phyloP scores from a whole-genome alignment of 371 early-diverging fungal genomes.

The Mortierella sp. region DNA sequence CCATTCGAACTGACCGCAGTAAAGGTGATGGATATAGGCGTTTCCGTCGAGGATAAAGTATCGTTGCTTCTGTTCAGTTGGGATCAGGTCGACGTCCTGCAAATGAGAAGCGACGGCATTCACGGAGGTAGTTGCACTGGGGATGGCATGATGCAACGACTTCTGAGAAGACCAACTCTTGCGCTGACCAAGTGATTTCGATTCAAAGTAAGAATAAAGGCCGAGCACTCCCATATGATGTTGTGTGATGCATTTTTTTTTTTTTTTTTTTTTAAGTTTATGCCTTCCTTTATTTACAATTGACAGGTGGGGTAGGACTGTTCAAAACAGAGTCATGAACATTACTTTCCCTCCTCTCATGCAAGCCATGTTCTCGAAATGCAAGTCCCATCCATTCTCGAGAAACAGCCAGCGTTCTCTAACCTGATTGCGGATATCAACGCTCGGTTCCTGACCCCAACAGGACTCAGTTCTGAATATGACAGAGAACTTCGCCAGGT shows the following conservation, averaged over 20 bases:
- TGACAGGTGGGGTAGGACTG: not conserved
- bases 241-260: not conserved
- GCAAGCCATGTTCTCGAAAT: not conserved
- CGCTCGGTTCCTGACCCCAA: slow-evolving; percentile 27
- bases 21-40: slow-evolving; percentile 69
- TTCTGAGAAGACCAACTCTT: slow-evolving; percentile 29
- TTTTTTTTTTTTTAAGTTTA: too few relatives aligned
- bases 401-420: slow-evolving; percentile 55
- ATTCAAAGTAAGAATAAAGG: slow-evolving; percentile 48
- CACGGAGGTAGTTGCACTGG: not conserved
- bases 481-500: slow-evolving; percentile 34
- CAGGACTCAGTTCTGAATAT: slow-evolving; percentile 31
- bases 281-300: too few relatives aligned
- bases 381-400: slow-evolving; percentile 3
- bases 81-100: not conserved
- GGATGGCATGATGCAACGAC: not conserved
- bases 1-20: slow-evolving; percentile 65
- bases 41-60: slow-evolving; percentile 70
- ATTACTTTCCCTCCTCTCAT: not conserved
- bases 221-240: slow-evolving; percentile 52
- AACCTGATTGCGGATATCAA: slow-evolving; percentile 29
- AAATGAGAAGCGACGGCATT: not conserved
- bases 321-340: not conserved
- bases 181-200: slow-evolving; percentile 51
- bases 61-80: slow-evolving; percentile 3